These are phyloP conservation scores for Mucuna pruriens DNA, from an alignment of 306 rosid species.

Conservation along the genomic window DNA sequence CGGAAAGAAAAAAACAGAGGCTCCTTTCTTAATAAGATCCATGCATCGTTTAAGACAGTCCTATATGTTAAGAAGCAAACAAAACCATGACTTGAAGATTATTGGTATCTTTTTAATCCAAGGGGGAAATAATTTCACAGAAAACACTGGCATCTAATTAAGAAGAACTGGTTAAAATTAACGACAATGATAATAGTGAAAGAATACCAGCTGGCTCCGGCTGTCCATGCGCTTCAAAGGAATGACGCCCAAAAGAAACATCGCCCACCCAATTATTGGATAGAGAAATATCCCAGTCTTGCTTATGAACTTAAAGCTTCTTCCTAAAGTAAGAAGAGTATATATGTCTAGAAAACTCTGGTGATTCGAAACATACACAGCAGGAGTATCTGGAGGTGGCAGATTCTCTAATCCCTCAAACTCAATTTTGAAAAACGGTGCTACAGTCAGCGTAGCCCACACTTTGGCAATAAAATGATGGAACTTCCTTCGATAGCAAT, in stretches of 20 bases:
- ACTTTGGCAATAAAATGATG: conserved; percentile 74
- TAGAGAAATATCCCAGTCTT: conserved; percentile 90
- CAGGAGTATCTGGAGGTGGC: conserved; percentile 78
- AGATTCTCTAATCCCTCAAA: conserved; percentile 87
- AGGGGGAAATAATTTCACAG: not conserved
- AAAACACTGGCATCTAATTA: conserved; percentile 17
- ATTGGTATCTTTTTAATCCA: not conserved
- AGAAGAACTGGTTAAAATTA: conserved; percentile 32
- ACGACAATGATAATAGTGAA: not conserved
- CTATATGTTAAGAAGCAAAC: conserved; percentile 50
- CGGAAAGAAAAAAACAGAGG: conserved; percentile 92
- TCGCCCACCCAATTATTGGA: conserved; percentile 97
- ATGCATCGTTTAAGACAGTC: conserved; percentile 86
- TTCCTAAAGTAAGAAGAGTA: conserved; percentile 84
- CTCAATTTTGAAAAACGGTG: conserved; percentile 72
- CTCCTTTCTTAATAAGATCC: conserved; percentile 80
- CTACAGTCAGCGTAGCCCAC: conserved; percentile 73
- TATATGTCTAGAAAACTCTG: conserved; percentile 96
- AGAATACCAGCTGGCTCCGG: conserved; percentile 91
- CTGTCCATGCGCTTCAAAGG: conserved; percentile 95
- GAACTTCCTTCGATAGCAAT: conserved; percentile 71
- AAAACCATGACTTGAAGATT: conserved; percentile 17
- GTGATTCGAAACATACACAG: conserved; percentile 93
- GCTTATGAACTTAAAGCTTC: conserved; percentile 93
- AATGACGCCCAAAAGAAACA: conserved; percentile 83